Evolutionary conservation across 331 rosid species (phyloP), one percentile per base, ranked within the genome.

Genomic region (Erythrophleum ivorense): DNA sequence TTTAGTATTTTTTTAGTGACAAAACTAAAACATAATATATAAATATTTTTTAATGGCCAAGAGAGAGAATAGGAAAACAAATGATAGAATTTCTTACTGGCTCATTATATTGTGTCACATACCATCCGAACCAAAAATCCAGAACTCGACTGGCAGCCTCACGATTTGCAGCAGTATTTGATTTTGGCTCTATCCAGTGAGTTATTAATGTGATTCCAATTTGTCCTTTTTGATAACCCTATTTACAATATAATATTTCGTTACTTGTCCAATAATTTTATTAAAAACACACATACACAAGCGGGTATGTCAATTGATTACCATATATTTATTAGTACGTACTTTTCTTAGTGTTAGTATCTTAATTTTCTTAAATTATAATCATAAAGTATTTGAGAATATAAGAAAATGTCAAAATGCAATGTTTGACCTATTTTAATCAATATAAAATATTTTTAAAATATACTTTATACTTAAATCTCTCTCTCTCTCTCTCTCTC

Each of bases 71-170:
- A 53, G 14, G 1, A 53, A 9, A n/a, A 55, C 29, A 18, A 2
- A n/a, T 7, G 1, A 6, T 1, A n/a, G 9, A 55, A 55, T 24
- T 24, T 24, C 29, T 24, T 24, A 24, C 29, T 24, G 29, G 29
- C 29, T 2, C 54, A 50, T 12, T 9, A 19, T 6, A 8, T 63
- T 29, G 2, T 9, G 53, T 10, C 6, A 45, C 90, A 21, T 84
- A 92, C 97, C 97, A 90, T 83, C 97, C 97, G 16, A 88, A 46
- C 1, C 54, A 57, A 57, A 87, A 88, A 41, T 90, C 97, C 0
- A 86, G 80, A 36, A 91, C 90, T 81, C 92, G 83, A 50, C 19
- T 74, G 13, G 92, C 86, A 29, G 97, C 94, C 52, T 7, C 24
- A 14, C n/a, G 33, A 77, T 84, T 69, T 0, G 88, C 77, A 45